Evolutionary conservation across 2,329 filamentous ascomycete species (phyloP).

Genomic region (Botrytis paeoniae): DNA sequence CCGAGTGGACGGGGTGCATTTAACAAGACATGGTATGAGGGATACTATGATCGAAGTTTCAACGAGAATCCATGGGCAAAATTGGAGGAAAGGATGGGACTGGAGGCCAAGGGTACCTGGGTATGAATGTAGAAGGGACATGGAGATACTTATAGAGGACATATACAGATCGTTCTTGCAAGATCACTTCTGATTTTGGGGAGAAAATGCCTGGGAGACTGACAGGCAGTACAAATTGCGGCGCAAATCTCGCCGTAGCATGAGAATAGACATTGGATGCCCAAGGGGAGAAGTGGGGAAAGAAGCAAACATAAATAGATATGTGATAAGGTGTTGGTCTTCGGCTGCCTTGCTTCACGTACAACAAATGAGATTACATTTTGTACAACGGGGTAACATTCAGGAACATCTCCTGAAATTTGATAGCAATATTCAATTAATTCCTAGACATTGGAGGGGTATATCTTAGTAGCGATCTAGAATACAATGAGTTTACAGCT

Average conservation of each 20-base stretch:
- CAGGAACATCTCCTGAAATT: neutral
- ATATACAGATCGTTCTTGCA: neutral
- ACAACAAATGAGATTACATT: neutral
- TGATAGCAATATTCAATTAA: neutral
- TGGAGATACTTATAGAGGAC: neutral
- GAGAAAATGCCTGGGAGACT: neutral
- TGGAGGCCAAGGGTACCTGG: constrained; percentile 49
- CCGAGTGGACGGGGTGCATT: constrained; percentile 33
- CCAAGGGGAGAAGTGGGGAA: neutral
- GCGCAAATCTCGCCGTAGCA: neutral
- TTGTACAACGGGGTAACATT: neutral
- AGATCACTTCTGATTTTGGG: neutral
- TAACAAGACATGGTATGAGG: constrained; percentile 57
- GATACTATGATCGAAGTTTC: constrained; percentile 67
- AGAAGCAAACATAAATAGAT: neutral
- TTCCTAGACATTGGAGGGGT: neutral
- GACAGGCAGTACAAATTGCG: neutral
- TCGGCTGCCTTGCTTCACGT: neutral
- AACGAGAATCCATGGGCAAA: constrained; percentile 71
- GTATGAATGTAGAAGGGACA: constrained; percentile 29
- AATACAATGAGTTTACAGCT: constrained; percentile 12
- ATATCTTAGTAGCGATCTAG: constrained; percentile 36
- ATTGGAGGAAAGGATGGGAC: constrained; percentile 48
- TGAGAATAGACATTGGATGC: neutral
- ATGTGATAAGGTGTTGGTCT: neutral